Evolutionary conservation across 768 basidiomycete genomes (phyloP), one percentile per base, ranked within the genome.

Genomic region (Suillus americanus): DNA sequence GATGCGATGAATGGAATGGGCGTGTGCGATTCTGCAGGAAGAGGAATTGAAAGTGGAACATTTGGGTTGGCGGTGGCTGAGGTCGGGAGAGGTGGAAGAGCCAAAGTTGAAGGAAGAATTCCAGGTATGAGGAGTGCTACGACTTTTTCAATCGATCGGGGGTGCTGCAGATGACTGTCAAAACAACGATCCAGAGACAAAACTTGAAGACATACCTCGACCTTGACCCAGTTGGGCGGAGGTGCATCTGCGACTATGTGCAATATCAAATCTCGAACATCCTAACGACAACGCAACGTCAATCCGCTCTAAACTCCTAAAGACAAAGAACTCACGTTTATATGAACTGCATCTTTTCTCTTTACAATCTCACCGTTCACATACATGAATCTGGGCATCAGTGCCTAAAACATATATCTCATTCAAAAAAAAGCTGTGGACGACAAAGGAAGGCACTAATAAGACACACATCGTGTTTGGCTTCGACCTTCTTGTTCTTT

Each of bases 111-210:
- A 60, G 89, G 85, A 3, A 90, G 89, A 61, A 99, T 76, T 2
- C 97, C 97, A n/a, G 95, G 96, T 30, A 95, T 83, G 67, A 96
- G 83, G 18, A 98, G 76, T 0, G 86, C 77, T 41, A 97, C 91
- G 16, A 95, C 88, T 74, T 90, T 93, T 67, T 89, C 83, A 37
- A 98, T 88, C 50, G 84, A 79, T 8, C 83, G 82, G 1, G 86
- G 80, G 73, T 97, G 92, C 93, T 97, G 70, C 16, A 40, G 62
- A 37, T 64, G 57, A 9, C 8, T 3, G 59, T 68, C 41, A 63
- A 43, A 55, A n/a, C 13, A 35, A 41, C n/a, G 37, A 50, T 56
- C 55, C 38, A 68, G 9, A 20, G 35, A 35, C 5, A 13, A 37
- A 56, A 35, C 25, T 5, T 16, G 6, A 5, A 25, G 28, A 73